These are phyloP conservation scores for Lasiodiplodia sp. DNA, from an alignment of 2,329 filamentous ascomycete genomes.

Conservation along the genomic window DNA sequence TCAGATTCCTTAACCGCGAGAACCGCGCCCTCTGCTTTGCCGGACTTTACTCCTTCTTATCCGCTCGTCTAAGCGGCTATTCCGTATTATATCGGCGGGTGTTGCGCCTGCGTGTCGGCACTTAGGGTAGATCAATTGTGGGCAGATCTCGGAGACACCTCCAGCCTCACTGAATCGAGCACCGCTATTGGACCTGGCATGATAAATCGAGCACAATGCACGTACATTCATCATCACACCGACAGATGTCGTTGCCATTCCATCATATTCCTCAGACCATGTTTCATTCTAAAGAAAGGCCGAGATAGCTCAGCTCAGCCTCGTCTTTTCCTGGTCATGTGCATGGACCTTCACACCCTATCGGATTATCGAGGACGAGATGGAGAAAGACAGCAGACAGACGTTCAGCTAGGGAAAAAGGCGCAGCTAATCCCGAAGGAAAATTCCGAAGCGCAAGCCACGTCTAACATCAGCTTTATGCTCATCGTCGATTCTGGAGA, in stretches of 20 bases:
- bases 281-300: constrained; percentile 11
- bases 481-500: constrained; percentile 10
- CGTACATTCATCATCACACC: neutral
- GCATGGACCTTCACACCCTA: neutral
- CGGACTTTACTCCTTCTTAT: neutral
- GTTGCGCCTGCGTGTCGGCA: constrained; percentile 2
- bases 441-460: constrained; percentile 9
- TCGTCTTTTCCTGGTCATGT: neutral
- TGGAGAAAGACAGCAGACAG: neutral
- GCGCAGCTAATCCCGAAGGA: constrained; percentile 6
- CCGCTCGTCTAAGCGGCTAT: neutral
- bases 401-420: neutral
- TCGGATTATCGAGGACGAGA: neutral
- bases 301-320: neutral
- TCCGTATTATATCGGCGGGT: neutral
- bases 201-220: neutral
- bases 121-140: constrained; percentile 22
- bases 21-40: neutral
- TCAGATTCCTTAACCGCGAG: neutral
- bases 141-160: constrained; percentile 12
- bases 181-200: neutral
- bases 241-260: neutral
- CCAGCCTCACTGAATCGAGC: constrained; percentile 23
- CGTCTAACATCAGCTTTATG: neutral
- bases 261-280: neutral